Evolutionary conservation across 768 basidiomycete species (phyloP).

Genomic region (Lentinula guzmanii): DNA sequence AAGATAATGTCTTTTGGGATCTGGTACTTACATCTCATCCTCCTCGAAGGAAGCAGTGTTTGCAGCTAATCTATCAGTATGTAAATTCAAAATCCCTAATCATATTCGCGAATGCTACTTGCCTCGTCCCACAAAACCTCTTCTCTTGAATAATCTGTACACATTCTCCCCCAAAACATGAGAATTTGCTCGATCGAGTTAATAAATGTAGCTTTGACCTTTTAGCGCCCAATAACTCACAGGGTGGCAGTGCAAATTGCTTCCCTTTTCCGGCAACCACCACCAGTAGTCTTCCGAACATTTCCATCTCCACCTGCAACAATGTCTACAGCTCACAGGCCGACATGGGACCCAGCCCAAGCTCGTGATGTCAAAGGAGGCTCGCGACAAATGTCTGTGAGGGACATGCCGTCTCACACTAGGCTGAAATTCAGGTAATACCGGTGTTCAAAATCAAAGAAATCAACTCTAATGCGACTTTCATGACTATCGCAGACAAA

Average conservation of each 20-base stretch:
- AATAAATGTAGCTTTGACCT: background rate
- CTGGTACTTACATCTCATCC: too few relatives aligned
- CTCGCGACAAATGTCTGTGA: slow-evolving; percentile 87
- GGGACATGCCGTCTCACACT: slow-evolving; percentile 92
- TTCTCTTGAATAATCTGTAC: background rate
- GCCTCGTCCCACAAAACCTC: too few relatives aligned
- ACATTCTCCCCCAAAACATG: background rate
- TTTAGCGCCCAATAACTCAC: too few relatives aligned
- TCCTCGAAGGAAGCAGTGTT: too few relatives aligned
- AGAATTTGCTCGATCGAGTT: background rate
- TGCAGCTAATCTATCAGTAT: too few relatives aligned
- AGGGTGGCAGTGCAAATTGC: background rate
- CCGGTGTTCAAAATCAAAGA: background rate
- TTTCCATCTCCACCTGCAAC: slow-evolving; percentile 1
- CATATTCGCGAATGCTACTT: too few relatives aligned
- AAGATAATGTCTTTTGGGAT: too few relatives aligned
- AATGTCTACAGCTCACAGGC: slow-evolving; percentile 91
- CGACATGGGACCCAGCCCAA: slow-evolving; percentile 97
- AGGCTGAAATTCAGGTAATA: slow-evolving; percentile 94
- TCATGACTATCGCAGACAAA: slow-evolving; percentile 45
- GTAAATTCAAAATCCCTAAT: too few relatives aligned
- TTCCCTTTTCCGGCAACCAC: background rate
- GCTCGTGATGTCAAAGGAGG: slow-evolving; percentile 89
- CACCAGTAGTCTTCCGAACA: background rate
- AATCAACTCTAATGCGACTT: background rate